Conservation (phyloP, 495 filamentous ascomycete species). For the Penicillium atrosanguineum region DNA sequence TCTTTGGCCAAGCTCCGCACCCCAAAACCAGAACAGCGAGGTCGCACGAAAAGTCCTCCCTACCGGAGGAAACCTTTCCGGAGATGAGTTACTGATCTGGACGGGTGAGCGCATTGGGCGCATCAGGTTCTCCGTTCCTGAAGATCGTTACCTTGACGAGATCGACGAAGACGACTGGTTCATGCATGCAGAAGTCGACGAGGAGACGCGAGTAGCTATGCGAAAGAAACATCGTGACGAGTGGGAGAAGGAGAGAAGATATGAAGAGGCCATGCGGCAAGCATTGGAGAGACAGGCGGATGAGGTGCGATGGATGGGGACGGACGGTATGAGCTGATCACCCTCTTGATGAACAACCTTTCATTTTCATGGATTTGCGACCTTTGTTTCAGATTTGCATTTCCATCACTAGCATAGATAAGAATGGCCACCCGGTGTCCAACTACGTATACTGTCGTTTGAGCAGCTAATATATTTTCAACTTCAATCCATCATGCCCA, state of each 20-base stretch:
- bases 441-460: not conserved
- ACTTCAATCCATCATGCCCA: not conserved
- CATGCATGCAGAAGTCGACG: conserved; percentile 35
- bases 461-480: not conserved
- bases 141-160: conserved; percentile 41
- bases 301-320: conserved; percentile 74
- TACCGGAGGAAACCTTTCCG: conserved; percentile 47
- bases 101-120: conserved; percentile 77
- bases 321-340: conserved; percentile 54
- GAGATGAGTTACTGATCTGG: conserved; percentile 73
- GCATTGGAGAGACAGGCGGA: conserved; percentile 78
- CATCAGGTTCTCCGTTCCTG: conserved; percentile 55
- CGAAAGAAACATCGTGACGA: conserved; percentile 40
- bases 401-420: not conserved
- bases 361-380: not conserved
- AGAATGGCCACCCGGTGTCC: not conserved
- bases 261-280: conserved; percentile 66
- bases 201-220: conserved; percentile 36
- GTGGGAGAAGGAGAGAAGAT: conserved; percentile 51
- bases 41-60: conserved; percentile 72
- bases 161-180: conserved; percentile 43
- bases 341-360: not conserved
- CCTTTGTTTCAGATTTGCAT: not conserved
- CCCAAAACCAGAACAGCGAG: conserved; percentile 27
- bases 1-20: conserved; percentile 27